Evolutionary conservation across 2,329 filamentous ascomycete species (phyloP), one percentile per base, ranked within the genome.

Genomic region (Myriosclerotinia duriaeana): DNA sequence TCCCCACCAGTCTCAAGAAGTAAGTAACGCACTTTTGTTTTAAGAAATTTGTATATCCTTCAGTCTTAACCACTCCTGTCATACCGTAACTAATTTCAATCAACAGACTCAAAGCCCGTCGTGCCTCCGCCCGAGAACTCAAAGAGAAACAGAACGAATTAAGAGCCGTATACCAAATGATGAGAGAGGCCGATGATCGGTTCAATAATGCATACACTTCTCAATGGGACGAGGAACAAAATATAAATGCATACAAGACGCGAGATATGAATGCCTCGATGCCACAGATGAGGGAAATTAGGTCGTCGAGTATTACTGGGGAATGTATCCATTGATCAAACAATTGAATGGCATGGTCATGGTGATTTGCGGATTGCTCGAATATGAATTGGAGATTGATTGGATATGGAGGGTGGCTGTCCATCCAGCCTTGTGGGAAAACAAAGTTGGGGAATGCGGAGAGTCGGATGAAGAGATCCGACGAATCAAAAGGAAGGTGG

Each of bases 81-180:
- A 40, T 20, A n/a, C 26, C 22, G 11, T 44, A 15, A 14, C 53
- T 56, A 20, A 46, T 30, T 30, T 7, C 15, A 11, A 38, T 11
- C 15, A 6, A 15, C 17, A 66, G 58, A 11, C 15, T 50, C 5
- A 62, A 26, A 64, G 48, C 59, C 8, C 59, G 65, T 22, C 65
- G 65, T 17, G 46, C 26, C 12, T 40, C 52, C 1, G 38, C 40
- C 46, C 50, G 42, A 50, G 65, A 66, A 20, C 58, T 63, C n/a
- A 44, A 17, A 50, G 34, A 15, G n/a, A 38, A 30, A 14, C 52
- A 53, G 8, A 22, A 53, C 30, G 64, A 66, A 26, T 20, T 66
- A 5, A 42, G 40, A 36, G 30, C 17, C 17, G 50, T n/a, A 12
- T 62, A 66, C 38, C 46, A 53, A 42, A 7, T 46, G 6, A 60